Evolutionary conservation across 805 yeast genomes (phyloP).

Genomic region (Yarrowia divulgata): DNA sequence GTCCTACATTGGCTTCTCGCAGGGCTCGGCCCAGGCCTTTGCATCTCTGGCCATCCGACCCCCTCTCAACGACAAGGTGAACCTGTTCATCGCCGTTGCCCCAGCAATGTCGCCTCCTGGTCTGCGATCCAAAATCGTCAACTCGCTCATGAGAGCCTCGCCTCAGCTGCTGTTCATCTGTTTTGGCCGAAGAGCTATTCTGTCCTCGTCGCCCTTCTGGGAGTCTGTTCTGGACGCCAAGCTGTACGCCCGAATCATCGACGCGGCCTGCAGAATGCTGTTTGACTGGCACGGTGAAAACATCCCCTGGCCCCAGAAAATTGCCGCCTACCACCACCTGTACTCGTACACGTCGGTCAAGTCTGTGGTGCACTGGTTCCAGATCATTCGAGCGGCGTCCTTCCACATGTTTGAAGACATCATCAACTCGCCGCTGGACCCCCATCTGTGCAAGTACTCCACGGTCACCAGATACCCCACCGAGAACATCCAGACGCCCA

Average conservation of each 20-base stretch:
- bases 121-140: slow-evolving; percentile 75
- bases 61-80: slow-evolving; percentile 62
- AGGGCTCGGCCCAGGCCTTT: slow-evolving; percentile 93
- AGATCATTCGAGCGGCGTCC: slow-evolving; percentile 74
- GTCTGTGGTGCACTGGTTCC: slow-evolving; percentile 95
- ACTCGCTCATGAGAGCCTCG: slow-evolving; percentile 74
- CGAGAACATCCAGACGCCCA: slow-evolving; percentile 70
- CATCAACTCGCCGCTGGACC: slow-evolving; percentile 43
- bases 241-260: slow-evolving; percentile 73
- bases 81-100: slow-evolving; percentile 77
- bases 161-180: slow-evolving; percentile 73
- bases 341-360: slow-evolving; percentile 93
- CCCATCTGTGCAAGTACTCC: slow-evolving; percentile 53
- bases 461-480: slow-evolving; percentile 70
- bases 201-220: slow-evolving; percentile 84
- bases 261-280: slow-evolving; percentile 66
- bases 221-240: slow-evolving; percentile 78
- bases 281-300: slow-evolving; percentile 83
- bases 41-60: slow-evolving; percentile 76
- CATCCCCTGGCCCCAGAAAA: slow-evolving; percentile 75
- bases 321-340: slow-evolving; percentile 81
- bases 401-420: slow-evolving; percentile 91
- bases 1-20: slow-evolving; percentile 86
- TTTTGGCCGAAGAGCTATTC: slow-evolving; percentile 75
- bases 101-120: slow-evolving; percentile 96